phyloP scores from a whole-genome alignment of 495 filamentous ascomycete genomes.

The Chaetomidium leptoderma region DNA sequence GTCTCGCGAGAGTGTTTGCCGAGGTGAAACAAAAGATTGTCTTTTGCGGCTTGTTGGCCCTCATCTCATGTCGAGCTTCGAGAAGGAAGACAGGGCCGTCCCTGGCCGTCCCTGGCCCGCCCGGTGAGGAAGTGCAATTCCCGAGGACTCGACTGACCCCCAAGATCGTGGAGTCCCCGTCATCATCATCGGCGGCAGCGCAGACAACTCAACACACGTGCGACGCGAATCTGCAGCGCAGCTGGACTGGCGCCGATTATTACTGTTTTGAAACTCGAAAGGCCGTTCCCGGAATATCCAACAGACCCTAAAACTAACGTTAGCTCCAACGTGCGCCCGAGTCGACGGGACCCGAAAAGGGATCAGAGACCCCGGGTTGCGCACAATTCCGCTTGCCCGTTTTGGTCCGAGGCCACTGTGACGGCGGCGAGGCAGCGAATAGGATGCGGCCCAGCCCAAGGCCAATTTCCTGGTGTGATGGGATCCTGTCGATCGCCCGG shows the following conservation, averaged over 20 bases:
- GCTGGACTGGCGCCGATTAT: not conserved
- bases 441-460: slow-evolving; percentile 22
- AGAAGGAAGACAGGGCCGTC: not conserved
- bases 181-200: not conserved
- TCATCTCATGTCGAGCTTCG: not conserved
- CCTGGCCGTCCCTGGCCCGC: not conserved
- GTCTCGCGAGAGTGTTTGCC: not conserved
- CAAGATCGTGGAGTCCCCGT: no score
- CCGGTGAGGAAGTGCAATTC: slow-evolving; percentile 7
- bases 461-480: slow-evolving; percentile 36
- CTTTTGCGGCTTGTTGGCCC: not conserved
- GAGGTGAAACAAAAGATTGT: not conserved
- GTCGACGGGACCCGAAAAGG: slow-evolving; percentile 19
- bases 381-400: slow-evolving; percentile 20
- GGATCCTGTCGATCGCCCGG: slow-evolving; percentile 28
- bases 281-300: not conserved
- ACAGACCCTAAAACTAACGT: not conserved
- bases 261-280: no score
- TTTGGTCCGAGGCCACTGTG: slow-evolving; percentile 26
- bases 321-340: slow-evolving; percentile 1
- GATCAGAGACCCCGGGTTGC: slow-evolving; percentile 5
- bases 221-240: not conserved
- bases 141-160: not conserved
- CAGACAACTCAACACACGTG: not conserved
- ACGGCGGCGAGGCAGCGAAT: slow-evolving; percentile 26